Evolutionary conservation across 1,284 basidiomycete species (phyloP).

Genomic region (Ustilago hordei): DNA sequence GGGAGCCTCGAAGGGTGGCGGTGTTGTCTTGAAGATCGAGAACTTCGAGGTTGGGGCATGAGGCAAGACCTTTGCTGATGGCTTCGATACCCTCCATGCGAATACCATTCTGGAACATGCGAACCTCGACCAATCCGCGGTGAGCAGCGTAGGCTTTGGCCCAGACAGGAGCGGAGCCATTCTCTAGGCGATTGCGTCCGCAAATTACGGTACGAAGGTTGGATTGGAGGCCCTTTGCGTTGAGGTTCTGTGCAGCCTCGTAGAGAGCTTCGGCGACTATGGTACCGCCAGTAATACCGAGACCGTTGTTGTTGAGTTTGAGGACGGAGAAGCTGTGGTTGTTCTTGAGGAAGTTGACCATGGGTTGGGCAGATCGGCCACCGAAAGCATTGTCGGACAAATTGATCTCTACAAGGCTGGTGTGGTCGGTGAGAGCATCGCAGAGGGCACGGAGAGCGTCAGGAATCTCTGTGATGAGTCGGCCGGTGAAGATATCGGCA

Average conservation of each 20-base stretch:
- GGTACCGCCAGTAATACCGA: slow-evolving; percentile 89
- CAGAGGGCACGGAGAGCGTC: slow-evolving; percentile 88
- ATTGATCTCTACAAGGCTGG: slow-evolving; percentile 86
- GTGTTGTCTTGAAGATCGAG: slow-evolving; percentile 98
- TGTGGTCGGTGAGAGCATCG: slow-evolving; percentile 83
- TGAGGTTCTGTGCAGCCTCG: slow-evolving; percentile 80
- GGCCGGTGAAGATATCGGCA: slow-evolving; percentile 97
- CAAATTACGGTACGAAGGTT: slow-evolving; percentile 87
- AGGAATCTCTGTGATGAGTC: slow-evolving; percentile 95
- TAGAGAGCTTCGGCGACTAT: slow-evolving; percentile 87
- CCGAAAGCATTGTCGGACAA: slow-evolving; percentile 97
- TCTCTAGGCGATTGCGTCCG: slow-evolving; percentile 92
- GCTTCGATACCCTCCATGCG: slow-evolving; percentile 90
- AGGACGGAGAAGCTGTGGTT: slow-evolving; percentile 79
- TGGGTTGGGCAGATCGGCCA: slow-evolving; percentile 91
- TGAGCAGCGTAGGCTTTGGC: slow-evolving; percentile 89
- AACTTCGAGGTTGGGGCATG: slow-evolving; percentile 78
- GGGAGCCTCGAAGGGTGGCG: slow-evolving; percentile 79
- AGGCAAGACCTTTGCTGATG: slow-evolving; percentile 80
- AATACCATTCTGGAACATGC: slow-evolving; percentile 97
- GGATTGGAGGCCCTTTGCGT: slow-evolving; percentile 77
- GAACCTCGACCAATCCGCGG: slow-evolving; percentile 80
- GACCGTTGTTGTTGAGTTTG: slow-evolving; percentile 95
- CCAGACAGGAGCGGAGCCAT: slow-evolving; percentile 86
- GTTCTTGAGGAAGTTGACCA: slow-evolving; percentile 80